phyloP scores from a whole-genome alignment of 1,284 basidiomycete species.

The Meripilus lineatus region DNA sequence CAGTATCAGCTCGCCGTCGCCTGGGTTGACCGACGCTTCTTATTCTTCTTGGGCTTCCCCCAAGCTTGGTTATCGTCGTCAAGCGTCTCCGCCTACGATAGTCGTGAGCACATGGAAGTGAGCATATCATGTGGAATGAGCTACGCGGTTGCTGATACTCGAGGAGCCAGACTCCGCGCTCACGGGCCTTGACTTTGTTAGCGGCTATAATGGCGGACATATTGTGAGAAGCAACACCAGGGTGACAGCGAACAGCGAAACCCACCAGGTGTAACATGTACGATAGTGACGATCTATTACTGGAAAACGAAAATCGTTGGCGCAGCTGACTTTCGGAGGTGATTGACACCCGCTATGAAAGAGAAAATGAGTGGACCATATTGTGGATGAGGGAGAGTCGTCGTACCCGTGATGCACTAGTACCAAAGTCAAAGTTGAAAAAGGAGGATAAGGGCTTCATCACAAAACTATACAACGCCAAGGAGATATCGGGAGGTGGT shows the following conservation, averaged over 20 bases:
- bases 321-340: too few species aligned
- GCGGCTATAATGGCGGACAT: neutral
- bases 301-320: neutral
- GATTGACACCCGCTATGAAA: too few species aligned
- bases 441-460: too few species aligned
- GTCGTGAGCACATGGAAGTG: neutral
- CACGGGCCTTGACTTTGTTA: neutral
- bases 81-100: conserved; percentile 22
- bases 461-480: too few species aligned
- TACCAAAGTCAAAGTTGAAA: too few species aligned
- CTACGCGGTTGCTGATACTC: neutral
- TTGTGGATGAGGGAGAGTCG: too few species aligned
- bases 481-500: too few species aligned
- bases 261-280: conserved; percentile 6
- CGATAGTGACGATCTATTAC: conserved; percentile 1
- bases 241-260: neutral
- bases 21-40: conserved; percentile 11
- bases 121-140: neutral
- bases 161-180: neutral
- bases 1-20: too few species aligned
- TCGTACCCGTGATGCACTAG: too few species aligned
- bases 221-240: neutral
- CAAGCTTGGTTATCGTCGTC: conserved; percentile 23
- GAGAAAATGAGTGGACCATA: too few species aligned
- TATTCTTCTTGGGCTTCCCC: conserved; percentile 16